A percentile compares a stretch with the other conserved stretches of the same genome.
Evolutionary conservation across 441 rosid species (phyloP).

Genomic region (Eugenia klotzschiana): DNA sequence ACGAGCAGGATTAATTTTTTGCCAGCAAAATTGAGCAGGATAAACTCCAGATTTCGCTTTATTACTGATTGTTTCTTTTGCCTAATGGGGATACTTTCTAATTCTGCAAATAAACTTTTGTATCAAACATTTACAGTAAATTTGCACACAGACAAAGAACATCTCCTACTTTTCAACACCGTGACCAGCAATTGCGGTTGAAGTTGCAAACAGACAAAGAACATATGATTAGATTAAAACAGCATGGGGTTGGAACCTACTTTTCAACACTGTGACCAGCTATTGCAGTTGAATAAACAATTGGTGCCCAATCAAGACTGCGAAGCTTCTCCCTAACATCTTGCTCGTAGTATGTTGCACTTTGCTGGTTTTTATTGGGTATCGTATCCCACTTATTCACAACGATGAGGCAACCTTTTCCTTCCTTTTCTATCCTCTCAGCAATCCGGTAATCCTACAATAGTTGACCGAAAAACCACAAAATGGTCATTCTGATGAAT

Average conservation of each 20-base stretch:
- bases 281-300: conserved; percentile 83
- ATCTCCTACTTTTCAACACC: conserved; percentile 68
- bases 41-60: neutral
- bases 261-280: conserved; percentile 80
- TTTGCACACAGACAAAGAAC: neutral
- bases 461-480: conserved; percentile 7
- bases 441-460: conserved; percentile 73
- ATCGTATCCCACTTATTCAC: conserved; percentile 96
- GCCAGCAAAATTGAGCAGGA: neutral
- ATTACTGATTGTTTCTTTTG: neutral
- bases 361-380: conserved; percentile 79
- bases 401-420: conserved; percentile 84
- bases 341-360: conserved; percentile 61
- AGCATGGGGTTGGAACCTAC: conserved; percentile 19
- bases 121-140: neutral
- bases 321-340: conserved; percentile 91
- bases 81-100: neutral
- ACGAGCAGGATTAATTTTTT: neutral
- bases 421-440: conserved; percentile 88
- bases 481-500: neutral
- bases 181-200: conserved; percentile 75
- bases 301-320: conserved; percentile 80
- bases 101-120: neutral
- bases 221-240: neutral
- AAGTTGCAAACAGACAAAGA: conserved; percentile 1